Evolutionary conservation across 2,329 filamentous ascomycete genomes (phyloP).

Genomic region (Verruconis gallopava): DNA sequence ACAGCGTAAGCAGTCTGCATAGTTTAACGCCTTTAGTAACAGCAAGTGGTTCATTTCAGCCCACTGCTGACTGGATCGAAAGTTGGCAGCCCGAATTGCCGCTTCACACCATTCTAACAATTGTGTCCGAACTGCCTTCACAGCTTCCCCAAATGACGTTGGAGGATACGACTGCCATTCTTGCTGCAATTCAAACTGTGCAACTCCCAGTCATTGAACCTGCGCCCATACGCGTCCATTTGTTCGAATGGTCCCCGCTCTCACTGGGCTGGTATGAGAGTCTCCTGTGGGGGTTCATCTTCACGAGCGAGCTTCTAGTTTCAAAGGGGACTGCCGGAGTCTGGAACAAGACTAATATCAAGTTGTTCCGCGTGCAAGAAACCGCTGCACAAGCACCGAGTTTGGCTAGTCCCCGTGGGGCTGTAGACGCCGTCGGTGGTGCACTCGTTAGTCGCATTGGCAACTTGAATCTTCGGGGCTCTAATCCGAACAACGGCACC

Average conservation of each 20-base stretch:
- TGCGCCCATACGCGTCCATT: conserved; percentile 62
- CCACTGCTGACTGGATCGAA: conserved; percentile 74
- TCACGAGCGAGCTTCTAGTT: conserved; percentile 78
- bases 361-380: conserved; percentile 81
- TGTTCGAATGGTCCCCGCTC: conserved; percentile 87
- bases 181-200: conserved; percentile 43
- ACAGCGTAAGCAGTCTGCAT: conserved; percentile 70
- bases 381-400: conserved; percentile 68
- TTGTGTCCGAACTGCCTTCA: conserved; percentile 51
- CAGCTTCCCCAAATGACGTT: conserved; percentile 29
- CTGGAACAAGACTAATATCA: conserved; percentile 85
- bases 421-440: conserved; percentile 85
- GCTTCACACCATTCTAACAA: conserved; percentile 69
- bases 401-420: conserved; percentile 71
- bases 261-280: conserved; percentile 94
- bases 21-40: conserved; percentile 48
- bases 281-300: conserved; percentile 85
- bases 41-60: conserved; percentile 52
- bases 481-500: not conserved
- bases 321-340: conserved; percentile 79
- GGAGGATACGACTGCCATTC: conserved; percentile 24
- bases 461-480: conserved; percentile 55
- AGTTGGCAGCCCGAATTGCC: conserved; percentile 87
- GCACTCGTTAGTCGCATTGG: conserved; percentile 81
- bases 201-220: conserved; percentile 62